Evolutionary conservation across 129 eudicot species (phyloP).

Genomic region (Chrysanthemum lavandulifolium): DNA sequence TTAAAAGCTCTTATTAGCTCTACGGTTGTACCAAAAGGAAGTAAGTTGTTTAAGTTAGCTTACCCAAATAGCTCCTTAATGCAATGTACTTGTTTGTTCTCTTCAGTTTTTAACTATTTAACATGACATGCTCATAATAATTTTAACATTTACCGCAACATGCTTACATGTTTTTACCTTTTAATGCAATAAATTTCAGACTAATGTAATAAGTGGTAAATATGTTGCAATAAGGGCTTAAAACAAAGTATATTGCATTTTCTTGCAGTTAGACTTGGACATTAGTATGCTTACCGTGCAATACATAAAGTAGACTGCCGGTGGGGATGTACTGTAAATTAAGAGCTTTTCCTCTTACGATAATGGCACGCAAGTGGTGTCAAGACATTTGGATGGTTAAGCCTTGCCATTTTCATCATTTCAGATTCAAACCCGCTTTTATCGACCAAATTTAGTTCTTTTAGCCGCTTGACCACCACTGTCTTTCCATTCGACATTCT

Average conservation of each 20-base stretch:
- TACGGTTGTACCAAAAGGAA: no score
- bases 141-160: no score
- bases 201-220: no score
- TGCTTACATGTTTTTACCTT: no score
- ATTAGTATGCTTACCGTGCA: slow-evolving; percentile 51
- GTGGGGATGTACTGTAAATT: slow-evolving; percentile 53
- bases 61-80: no score
- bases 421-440: slow-evolving; percentile 65
- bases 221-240: no score
- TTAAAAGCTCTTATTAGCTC: no score
- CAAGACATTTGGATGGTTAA: slow-evolving; percentile 65
- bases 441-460: slow-evolving; percentile 46
- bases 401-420: slow-evolving; percentile 48
- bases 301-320: slow-evolving; percentile 58
- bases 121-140: no score
- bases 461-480: slow-evolving; percentile 73
- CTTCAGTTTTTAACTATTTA: no score
- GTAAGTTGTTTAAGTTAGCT: no score
- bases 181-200: no score
- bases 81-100: no score
- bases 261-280: background rate
- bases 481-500: slow-evolving; percentile 47
- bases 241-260: background rate
- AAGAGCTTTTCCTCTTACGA: slow-evolving; percentile 73
- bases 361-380: slow-evolving; percentile 75